phyloP scores from a whole-genome alignment of 2,329 filamentous ascomycete genomes.

The Akanthomyces lecanii region DNA sequence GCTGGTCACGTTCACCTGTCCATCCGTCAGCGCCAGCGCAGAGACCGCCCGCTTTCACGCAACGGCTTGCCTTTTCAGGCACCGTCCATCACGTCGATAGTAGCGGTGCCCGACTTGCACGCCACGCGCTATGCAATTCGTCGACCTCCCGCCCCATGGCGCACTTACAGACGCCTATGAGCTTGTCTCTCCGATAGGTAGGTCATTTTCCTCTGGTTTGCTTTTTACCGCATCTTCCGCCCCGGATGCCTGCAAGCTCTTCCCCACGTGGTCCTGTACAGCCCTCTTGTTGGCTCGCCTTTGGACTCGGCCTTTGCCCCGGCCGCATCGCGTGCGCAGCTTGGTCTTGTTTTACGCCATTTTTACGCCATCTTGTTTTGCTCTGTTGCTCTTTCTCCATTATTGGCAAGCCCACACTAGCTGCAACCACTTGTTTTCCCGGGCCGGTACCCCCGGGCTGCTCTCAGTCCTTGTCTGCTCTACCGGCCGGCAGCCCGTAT shows the following conservation, averaged over 20 bases:
- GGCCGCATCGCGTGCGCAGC: constrained; percentile 1
- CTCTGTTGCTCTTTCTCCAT: neutral
- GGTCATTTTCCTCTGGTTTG: neutral
- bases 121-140: constrained; percentile 1
- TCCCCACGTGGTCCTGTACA: constrained; percentile 2
- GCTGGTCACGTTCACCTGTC: neutral
- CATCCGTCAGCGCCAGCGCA: neutral
- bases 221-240: neutral
- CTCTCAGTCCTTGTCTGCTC: neutral
- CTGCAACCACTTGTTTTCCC: neutral
- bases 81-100: neutral
- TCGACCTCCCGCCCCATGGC: neutral
- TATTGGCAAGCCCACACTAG: neutral
- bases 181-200: constrained; percentile 14
- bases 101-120: neutral
- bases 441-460: constrained; percentile 1
- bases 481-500: neutral
- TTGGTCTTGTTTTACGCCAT: neutral
- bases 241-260: neutral
- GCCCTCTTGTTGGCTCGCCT: constrained; percentile 2
- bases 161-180: constrained; percentile 1
- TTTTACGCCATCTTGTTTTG: neutral
- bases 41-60: neutral
- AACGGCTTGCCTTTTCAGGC: constrained; percentile 12
- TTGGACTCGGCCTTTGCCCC: neutral